Evolutionary conservation across 805 yeast species (phyloP).

Genomic region (Candida xiaguanensis): DNA sequence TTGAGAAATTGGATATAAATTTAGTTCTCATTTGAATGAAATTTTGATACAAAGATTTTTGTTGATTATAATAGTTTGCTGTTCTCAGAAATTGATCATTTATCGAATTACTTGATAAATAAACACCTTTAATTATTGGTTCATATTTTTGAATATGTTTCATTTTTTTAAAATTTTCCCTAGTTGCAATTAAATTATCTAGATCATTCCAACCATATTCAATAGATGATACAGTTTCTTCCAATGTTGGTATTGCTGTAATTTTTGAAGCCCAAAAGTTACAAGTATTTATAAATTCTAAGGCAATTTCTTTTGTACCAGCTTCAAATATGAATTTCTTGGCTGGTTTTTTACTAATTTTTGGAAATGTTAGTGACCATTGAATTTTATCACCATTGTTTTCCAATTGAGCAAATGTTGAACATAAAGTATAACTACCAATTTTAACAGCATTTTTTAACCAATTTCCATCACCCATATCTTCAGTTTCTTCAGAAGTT

Average conservation of each 20-base stretch:
- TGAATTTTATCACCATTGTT: conserved; percentile 15
- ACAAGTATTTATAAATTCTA: conserved; percentile 68
- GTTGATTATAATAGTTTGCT: conserved; percentile 37
- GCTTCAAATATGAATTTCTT: conserved; percentile 59
- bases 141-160: conserved; percentile 43
- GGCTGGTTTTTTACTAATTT: conserved; percentile 25
- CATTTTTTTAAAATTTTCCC: conserved; percentile 26
- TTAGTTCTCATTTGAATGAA: conserved; percentile 26
- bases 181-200: conserved; percentile 25
- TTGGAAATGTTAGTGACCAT: conserved; percentile 59
- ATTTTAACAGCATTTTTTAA: conserved; percentile 56
- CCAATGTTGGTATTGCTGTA: conserved; percentile 70
- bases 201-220: conserved; percentile 78
- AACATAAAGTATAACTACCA: conserved; percentile 50
- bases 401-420: conserved; percentile 46
- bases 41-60: conserved; percentile 30
- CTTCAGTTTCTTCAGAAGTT: conserved; percentile 16
- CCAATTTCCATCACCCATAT: conserved; percentile 67
- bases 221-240: conserved; percentile 66
- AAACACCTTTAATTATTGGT: conserved; percentile 36
- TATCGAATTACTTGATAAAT: conserved; percentile 31
- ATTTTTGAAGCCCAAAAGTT: conserved; percentile 90
- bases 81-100: conserved; percentile 37
- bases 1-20: conserved; percentile 29
- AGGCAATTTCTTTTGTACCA: conserved; percentile 63